Evolutionary conservation across 2,329 filamentous ascomycete genomes (phyloP).

Genomic region (Diatrype stigma): DNA sequence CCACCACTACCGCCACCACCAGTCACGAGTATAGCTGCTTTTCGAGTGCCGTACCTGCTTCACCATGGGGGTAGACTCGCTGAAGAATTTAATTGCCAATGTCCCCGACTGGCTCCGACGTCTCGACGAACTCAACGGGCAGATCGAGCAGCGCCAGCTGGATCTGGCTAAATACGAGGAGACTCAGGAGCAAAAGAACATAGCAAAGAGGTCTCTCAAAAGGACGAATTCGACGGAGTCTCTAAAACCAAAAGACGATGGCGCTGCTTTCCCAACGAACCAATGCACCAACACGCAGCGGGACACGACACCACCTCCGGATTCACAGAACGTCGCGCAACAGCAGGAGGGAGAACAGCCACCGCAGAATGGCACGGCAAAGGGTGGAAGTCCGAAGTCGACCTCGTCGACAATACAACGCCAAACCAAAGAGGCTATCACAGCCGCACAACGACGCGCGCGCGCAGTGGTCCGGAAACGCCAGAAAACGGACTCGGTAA

Average conservation of each 20-base stretch:
- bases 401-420: constrained; percentile 30
- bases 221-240: constrained; percentile 53
- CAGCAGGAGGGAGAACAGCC: constrained; percentile 16
- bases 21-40: neutral
- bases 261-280: constrained; percentile 20
- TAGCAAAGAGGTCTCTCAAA: constrained; percentile 38
- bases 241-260: constrained; percentile 46
- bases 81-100: constrained; percentile 50
- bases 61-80: constrained; percentile 49
- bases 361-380: constrained; percentile 14
- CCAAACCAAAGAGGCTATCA: constrained; percentile 42
- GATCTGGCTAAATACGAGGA: constrained; percentile 50
- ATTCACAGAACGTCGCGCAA: constrained; percentile 12
- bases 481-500: constrained; percentile 47
- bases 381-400: constrained; percentile 31
- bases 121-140: constrained; percentile 55
- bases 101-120: constrained; percentile 57
- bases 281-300: constrained; percentile 6
- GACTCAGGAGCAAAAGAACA: constrained; percentile 22
- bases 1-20: neutral
- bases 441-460: constrained; percentile 41
- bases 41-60: neutral
- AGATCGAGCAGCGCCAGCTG: constrained; percentile 58
- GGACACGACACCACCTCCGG: constrained; percentile 10
- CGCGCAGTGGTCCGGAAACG: constrained; percentile 46